Conservation (phyloP, 345 rosid genomes). For the Bretschneidera sinensis region DNA sequence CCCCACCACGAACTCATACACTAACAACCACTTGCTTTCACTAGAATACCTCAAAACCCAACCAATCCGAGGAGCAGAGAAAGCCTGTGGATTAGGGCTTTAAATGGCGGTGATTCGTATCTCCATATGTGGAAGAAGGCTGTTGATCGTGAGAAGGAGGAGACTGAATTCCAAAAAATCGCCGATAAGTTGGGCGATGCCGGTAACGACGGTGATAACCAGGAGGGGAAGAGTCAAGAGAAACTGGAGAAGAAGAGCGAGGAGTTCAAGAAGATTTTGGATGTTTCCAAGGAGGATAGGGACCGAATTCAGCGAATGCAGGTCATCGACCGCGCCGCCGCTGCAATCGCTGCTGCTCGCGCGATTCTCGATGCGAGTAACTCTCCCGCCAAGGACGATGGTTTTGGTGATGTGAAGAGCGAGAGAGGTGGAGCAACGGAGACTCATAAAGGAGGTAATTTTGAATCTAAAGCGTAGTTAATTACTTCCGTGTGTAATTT, state of each 20-base stretch:
- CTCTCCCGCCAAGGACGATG: constrained; percentile 14
- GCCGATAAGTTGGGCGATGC: constrained; percentile 21
- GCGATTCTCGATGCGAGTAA: constrained; percentile 44
- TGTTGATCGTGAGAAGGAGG: constrained; percentile 62
- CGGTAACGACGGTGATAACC: constrained; percentile 8
- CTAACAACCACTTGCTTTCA: background rate
- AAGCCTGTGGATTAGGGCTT: constrained; percentile 31
- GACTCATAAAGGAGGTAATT: constrained; percentile 22
- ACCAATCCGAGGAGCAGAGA: constrained; percentile 14
- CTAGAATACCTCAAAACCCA: constrained; percentile 9
- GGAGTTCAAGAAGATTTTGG: constrained; percentile 68
- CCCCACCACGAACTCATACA: constrained; percentile 6
- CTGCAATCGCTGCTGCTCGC: constrained; percentile 74
- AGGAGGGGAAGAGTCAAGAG: constrained; percentile 7
- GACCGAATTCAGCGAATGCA: constrained; percentile 77
- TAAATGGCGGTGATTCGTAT: constrained; percentile 52
- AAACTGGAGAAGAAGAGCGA: constrained; percentile 65
- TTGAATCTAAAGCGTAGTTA: too few relatives aligned
- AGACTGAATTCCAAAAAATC: constrained; percentile 50
- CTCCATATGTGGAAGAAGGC: constrained; percentile 85
- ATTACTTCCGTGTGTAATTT: too few relatives aligned
- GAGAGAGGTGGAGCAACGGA: background rate
- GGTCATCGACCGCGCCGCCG: constrained; percentile 83
- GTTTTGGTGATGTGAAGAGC: background rate
- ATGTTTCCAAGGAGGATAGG: constrained; percentile 65